Evolutionary conservation across 345 rosid species (phyloP).

Genomic region (Gossypium longicalyx): DNA sequence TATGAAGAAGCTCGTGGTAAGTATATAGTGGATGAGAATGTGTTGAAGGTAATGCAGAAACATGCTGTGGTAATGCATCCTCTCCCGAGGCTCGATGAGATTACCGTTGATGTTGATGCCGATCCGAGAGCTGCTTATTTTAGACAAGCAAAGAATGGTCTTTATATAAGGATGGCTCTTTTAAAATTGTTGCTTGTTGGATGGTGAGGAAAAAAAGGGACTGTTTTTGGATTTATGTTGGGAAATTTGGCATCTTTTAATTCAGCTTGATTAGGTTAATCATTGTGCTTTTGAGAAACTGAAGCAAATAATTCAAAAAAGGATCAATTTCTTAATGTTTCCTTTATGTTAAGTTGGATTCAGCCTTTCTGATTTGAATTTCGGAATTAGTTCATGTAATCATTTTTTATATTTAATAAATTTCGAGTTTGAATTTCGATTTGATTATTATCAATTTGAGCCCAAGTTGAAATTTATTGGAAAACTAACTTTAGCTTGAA

Average conservation of each 20-base stretch:
- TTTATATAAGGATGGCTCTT: slow-evolving; percentile 92
- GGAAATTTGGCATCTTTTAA: not conserved
- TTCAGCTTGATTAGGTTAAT: not conserved
- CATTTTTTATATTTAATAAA: too few relatives aligned
- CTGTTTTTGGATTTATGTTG: not conserved
- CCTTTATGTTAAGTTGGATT: too few relatives aligned
- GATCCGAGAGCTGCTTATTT: slow-evolving; percentile 97
- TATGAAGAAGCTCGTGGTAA: slow-evolving; percentile 91
- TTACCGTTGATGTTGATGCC: slow-evolving; percentile 66
- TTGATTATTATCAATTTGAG: too few relatives aligned
- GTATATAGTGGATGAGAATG: slow-evolving; percentile 64
- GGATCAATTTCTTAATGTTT: too few relatives aligned
- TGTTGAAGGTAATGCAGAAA: slow-evolving; percentile 69
- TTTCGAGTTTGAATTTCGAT: too few relatives aligned
- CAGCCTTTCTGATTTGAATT: too few relatives aligned
- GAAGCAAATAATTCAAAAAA: too few relatives aligned
- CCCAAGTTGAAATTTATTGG: too few relatives aligned
- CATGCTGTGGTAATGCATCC: slow-evolving; percentile 94
- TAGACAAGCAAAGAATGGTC: slow-evolving; percentile 97
- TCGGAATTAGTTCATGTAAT: too few relatives aligned
- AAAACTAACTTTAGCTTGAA: too few relatives aligned
- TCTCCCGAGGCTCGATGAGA: slow-evolving; percentile 95
- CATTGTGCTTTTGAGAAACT: too few relatives aligned
- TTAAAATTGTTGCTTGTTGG: slow-evolving; percentile 36
- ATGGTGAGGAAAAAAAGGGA: slow-evolving; percentile 17